These are phyloP conservation scores for Melampsora americana DNA, from an alignment of 1,284 basidiomycete species.

Conservation along the genomic window DNA sequence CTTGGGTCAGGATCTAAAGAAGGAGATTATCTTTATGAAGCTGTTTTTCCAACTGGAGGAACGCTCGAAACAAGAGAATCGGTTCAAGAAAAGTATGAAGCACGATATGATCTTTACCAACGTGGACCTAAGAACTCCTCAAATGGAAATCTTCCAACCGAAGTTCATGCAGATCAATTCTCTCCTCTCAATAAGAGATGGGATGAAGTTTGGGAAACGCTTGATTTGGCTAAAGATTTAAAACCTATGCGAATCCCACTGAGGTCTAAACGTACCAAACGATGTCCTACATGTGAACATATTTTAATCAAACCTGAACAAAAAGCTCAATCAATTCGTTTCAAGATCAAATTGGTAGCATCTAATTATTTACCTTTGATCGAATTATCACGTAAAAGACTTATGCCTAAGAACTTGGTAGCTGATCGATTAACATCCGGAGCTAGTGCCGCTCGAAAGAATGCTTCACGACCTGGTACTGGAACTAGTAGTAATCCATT, in stretches of 20 bases:
- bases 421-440: slow-evolving; percentile 57
- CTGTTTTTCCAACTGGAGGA: slow-evolving; percentile 21
- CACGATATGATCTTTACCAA: slow-evolving; percentile 22
- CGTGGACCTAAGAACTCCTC: slow-evolving; percentile 4
- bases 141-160: neutral
- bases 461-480: slow-evolving; percentile 54
- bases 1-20: slow-evolving; percentile 23
- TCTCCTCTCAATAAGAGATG: slow-evolving; percentile 32
- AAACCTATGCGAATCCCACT: slow-evolving; percentile 83
- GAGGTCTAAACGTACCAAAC: slow-evolving; percentile 87
- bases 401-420: slow-evolving; percentile 19
- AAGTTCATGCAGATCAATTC: slow-evolving; percentile 21
- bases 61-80: slow-evolving; percentile 8
- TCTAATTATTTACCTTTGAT: slow-evolving; percentile 87
- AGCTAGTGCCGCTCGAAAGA: slow-evolving; percentile 42
- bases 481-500: slow-evolving; percentile 50
- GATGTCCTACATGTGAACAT: slow-evolving; percentile 88
- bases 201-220: slow-evolving; percentile 38
- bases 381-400: slow-evolving; percentile 52
- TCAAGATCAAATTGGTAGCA: slow-evolving; percentile 95
- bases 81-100: neutral
- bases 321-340: slow-evolving; percentile 84
- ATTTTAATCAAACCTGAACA: slow-evolving; percentile 97
- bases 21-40: slow-evolving; percentile 20
- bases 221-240: slow-evolving; percentile 63